Percentiles rank a stretch among this genome's conserved stretches.
These are phyloP conservation scores for Termitomyces bulborhizus DNA, from an alignment of 768 basidiomycete genomes.

Conservation along the genomic window DNA sequence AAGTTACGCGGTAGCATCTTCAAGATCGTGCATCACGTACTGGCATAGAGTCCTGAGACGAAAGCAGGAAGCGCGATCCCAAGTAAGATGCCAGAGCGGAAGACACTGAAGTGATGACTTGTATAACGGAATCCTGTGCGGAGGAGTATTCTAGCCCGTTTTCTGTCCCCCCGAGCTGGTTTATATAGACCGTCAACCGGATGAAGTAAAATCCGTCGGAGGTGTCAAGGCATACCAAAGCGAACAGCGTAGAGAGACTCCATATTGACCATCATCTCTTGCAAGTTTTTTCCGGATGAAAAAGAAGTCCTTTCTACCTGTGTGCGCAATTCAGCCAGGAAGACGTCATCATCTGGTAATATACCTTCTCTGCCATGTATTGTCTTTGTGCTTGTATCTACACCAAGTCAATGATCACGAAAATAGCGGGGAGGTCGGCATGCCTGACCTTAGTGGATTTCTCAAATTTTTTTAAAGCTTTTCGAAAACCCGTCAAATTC, in stretches of 20 bases:
- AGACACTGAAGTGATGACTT: constrained; percentile 65
- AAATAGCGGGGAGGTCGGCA: neutral
- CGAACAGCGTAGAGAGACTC: constrained; percentile 70
- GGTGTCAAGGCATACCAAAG: constrained; percentile 48
- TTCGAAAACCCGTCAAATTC: constrained; percentile 87
- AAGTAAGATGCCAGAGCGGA: constrained; percentile 66
- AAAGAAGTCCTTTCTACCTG: constrained; percentile 68
- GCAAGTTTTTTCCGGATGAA: constrained; percentile 53
- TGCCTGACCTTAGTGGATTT: constrained; percentile 60
- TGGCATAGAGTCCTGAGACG: constrained; percentile 53
- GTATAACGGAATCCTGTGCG: constrained; percentile 45
- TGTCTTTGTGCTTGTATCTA: constrained; percentile 66
- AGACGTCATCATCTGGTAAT: neutral
- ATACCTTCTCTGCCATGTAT: constrained; percentile 78
- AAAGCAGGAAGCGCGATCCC: constrained; percentile 71
- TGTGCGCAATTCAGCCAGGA: neutral
- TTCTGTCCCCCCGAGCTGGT: constrained; percentile 59
- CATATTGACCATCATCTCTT: constrained; percentile 64
- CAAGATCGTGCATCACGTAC: constrained; percentile 27
- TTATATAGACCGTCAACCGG: constrained; percentile 13
- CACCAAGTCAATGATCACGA: neutral
- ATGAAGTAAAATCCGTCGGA: neutral
- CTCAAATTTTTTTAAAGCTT: constrained; percentile 82
- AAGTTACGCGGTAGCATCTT: neutral
- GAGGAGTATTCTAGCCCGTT: constrained; percentile 65